A percentile compares a stretch with the other conserved stretches of the same genome.
Conservation (phyloP, 106 monocot genomes). For the Acanthochlamys bracteata region DNA sequence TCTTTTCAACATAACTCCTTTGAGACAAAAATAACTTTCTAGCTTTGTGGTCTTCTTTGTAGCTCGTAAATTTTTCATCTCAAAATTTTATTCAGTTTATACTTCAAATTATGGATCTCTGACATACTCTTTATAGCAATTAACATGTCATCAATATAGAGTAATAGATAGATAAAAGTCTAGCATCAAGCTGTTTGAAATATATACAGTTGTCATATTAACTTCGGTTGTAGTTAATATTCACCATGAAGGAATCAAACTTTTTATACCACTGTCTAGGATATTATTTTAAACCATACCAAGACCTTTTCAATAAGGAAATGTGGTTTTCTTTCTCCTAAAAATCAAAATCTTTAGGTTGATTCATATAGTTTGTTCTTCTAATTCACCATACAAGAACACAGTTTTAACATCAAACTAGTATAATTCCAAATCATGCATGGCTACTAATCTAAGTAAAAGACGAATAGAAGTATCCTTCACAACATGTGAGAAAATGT, state of each 20-base stretch:
- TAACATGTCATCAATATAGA: constrained; percentile 1
- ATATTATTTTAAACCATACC: neutral
- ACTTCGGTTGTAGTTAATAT: neutral
- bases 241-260: constrained; percentile 3
- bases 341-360: neutral
- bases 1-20: neutral
- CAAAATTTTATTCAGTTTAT: neutral
- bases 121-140: neutral
- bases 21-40: neutral
- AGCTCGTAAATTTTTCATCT: constrained; percentile 3
- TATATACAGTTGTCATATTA: constrained; percentile 1
- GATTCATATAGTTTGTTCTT: neutral
- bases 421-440: neutral
- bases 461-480: neutral
- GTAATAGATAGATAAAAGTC: neutral
- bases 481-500: neutral
- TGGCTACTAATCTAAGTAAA: neutral
- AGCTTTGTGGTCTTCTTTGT: neutral
- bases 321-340: neutral
- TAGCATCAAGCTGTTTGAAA: neutral
- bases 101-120: neutral
- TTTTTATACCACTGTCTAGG: neutral
- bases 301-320: neutral
- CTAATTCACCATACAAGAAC: neutral
- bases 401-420: neutral